A percentile compares a stretch with the other conserved stretches of the same genome.
Conservation (phyloP, 1,284 basidiomycete species). For the Fomitopsis schrenkii region DNA sequence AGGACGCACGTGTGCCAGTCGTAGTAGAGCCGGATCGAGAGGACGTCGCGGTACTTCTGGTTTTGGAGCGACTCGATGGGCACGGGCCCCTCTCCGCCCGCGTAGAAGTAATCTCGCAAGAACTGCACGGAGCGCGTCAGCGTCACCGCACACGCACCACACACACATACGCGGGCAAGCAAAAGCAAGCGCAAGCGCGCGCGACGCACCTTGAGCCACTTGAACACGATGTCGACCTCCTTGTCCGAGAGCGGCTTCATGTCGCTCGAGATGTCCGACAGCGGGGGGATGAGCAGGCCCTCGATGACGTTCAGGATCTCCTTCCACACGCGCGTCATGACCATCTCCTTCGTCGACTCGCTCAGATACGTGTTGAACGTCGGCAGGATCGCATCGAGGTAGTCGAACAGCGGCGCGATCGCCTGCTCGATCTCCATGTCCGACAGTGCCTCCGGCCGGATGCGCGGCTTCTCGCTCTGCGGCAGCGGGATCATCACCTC, state of each 20-base stretch:
- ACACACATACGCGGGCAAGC: background rate
- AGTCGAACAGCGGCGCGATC: conserved; percentile 91
- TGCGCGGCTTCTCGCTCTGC: conserved; percentile 61
- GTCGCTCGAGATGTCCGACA: conserved; percentile 86
- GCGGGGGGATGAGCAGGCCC: conserved; percentile 84
- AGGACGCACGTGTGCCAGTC: conserved; percentile 82
- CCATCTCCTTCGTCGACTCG: conserved; percentile 84
- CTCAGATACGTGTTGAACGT: conserved; percentile 89
- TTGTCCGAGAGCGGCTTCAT: conserved; percentile 92
- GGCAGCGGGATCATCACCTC: conserved; percentile 82
- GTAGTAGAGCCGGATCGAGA: conserved; percentile 89
- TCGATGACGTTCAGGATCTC: conserved; percentile 90
- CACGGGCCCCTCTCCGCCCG: conserved; percentile 87
- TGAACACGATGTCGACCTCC: conserved; percentile 97
- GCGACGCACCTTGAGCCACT: conserved; percentile 83
- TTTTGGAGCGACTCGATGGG: conserved; percentile 90
- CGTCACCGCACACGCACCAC: background rate
- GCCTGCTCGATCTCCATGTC: conserved; percentile 96
- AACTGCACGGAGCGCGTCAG: conserved; percentile 49
- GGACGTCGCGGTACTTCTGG: conserved; percentile 90
- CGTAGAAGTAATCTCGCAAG: conserved; percentile 93
- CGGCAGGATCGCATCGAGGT: conserved; percentile 92
- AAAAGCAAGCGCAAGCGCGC: background rate
- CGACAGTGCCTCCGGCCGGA: conserved; percentile 71
- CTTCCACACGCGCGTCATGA: conserved; percentile 96